Base-by-base conservation (phyloP, 176 grass and related monocot genomes). In the Thalia dealbata region DNA sequence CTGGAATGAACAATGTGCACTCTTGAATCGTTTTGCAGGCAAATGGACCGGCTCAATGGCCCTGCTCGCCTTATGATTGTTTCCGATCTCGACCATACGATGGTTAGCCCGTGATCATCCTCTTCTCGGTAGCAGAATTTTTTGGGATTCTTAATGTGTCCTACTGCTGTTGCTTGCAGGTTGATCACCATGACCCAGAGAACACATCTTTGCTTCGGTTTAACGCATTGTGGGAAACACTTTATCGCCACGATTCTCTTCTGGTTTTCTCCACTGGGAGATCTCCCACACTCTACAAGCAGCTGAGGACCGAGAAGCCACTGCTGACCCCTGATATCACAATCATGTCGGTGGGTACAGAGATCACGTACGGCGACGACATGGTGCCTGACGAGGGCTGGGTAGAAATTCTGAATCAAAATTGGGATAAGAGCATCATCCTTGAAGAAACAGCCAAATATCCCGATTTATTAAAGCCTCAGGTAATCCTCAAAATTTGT, bases 1-100 rank as follows among this genome's bases (percentile, higher is more conserved):
- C 7, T n/a, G 19, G 18, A 58, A n/a, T 58, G 54, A 22, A n/a
- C 21, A 58, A 6, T 22, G 22, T 1, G 0, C 7, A 7, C 3
- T 3, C 21, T 10, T 3, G 32, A 22, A 43, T 68, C 30, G 3
- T 0, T 42, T 68, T 41, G 18, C 69, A 63, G 14, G 27, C 79
- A 79, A 65, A 99, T 99, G 95, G 80, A 99, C 77, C 88, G 90
- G 79, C 77, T 99, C 70, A 76, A 50, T 32, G 87, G 83, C 28
- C 77, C 95, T 75, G 87, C 95, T 1, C 85, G 95, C 43, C 95
- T 99, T 45, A 93, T 99, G 90, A 80, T 99, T 29, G 90, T 99
- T 84, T 99, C 95, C 41, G 95, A 93, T 71, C 95, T 99, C 52
- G 95, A 99, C 55, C 85, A 99, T 77, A 93, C 95, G 29, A 93